phyloP scores from a whole-genome alignment of 2,329 filamentous ascomycete species.

The Cercospora sesami region DNA sequence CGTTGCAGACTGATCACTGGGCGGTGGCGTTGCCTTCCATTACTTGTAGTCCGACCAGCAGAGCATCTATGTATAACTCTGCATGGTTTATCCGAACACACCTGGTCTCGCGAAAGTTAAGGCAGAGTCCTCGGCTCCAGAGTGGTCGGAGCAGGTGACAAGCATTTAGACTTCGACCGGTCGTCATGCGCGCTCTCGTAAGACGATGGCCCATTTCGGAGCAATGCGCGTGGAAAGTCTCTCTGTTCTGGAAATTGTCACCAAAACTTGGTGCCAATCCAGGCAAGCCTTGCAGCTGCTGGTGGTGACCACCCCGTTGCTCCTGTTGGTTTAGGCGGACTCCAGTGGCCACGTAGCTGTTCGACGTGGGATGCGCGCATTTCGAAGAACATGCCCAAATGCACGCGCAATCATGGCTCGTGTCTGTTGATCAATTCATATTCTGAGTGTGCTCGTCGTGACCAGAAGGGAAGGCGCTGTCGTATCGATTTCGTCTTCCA shows the following conservation, averaged over 20 bases:
- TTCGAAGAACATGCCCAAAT: neutral
- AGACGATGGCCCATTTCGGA: neutral
- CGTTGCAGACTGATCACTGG: neutral
- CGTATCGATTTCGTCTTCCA: conserved; percentile 32
- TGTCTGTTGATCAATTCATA: conserved; percentile 38
- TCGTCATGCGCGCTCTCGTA: conserved; percentile 1
- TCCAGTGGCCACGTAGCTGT: neutral
- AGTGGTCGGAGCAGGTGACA: neutral
- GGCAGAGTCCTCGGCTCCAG: neutral
- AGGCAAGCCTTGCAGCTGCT: neutral
- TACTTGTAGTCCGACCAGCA: neutral
- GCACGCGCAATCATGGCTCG: conserved; percentile 24
- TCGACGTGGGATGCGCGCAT: neutral
- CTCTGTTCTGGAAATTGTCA: neutral
- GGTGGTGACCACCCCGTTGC: neutral
- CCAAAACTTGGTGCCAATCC: neutral
- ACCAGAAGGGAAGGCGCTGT: conserved; percentile 35
- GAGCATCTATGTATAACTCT: neutral
- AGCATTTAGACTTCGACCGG: neutral
- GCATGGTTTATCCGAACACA: neutral
- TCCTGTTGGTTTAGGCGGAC: neutral
- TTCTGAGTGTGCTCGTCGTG: conserved; percentile 30
- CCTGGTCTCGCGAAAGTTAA: neutral
- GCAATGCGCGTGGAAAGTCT: neutral
- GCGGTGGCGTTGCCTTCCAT: neutral